Base-by-base conservation (phyloP, 495 filamentous ascomycete species). In the Xylaria flabelliformis region DNA sequence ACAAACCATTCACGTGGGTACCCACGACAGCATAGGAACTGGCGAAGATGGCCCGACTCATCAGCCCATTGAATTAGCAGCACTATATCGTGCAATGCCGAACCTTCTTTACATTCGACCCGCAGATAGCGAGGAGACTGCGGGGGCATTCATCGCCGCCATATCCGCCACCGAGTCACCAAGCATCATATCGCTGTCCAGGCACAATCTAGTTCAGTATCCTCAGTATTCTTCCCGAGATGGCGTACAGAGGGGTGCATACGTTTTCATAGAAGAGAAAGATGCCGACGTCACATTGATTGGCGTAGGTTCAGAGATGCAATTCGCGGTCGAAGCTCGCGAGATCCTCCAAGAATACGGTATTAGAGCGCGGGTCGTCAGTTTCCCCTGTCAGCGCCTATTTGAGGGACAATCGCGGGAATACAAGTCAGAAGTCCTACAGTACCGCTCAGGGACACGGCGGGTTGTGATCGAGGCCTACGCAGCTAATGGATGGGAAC, bases 11-110 rank as follows among this genome's bases (percentile, higher is more conserved):
- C 88, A 90, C 75, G 80, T 85, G 51, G 89, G 88, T 12, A 91
- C 89, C 0, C 89, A 91, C 77, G 87, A 91, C 80, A 85, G 82
- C 13, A 88, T 91, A 56, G 88, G 85, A 12, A 85, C 82, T 62
- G 89, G 88, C 34, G 86, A 91, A 74, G 86, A 91, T 71, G 89
- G 88, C 0, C 89, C 87, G 0, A 91, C 88, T 2, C 88, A 91
- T 73, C 88, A 91, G 70, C 88, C 88, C 3, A 85, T 91, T 69
- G 88, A 87, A 53, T 80, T 90, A 5, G 85, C 85, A 26, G 78
- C 86, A 0, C 74, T 90, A 26, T 91, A 87, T 74, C 85, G 88
- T 5, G 85, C 87, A 10, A 90, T 90, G 88, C 88, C 87, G 0
- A 89, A 90, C 70, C 72, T 90, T 2, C 79, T 87, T n/a, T 88